Evolutionary conservation across 1,284 basidiomycete genomes (phyloP).

Genomic region (Ganoderma lingzhi): DNA sequence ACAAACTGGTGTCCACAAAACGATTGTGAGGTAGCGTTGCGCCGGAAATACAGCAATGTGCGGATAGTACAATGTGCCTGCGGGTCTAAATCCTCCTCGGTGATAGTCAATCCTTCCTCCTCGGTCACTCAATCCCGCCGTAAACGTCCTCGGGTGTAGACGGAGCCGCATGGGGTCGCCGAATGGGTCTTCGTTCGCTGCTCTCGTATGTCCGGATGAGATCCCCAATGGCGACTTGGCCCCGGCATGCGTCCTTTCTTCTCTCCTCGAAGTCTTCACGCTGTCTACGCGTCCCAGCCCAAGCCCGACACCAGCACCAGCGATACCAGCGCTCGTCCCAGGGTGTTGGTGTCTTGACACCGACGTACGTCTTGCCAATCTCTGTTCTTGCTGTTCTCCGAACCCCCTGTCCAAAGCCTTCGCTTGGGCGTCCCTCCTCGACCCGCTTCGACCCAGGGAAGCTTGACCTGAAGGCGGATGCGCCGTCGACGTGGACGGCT

Average conservation of each 20-base stretch:
- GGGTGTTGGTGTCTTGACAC: constrained; percentile 7
- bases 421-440: constrained; percentile 3
- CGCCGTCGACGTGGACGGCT: background rate
- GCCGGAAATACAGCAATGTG: constrained; percentile 25
- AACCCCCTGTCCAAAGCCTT: constrained; percentile 6
- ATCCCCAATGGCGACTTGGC: constrained; percentile 9
- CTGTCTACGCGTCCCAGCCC: constrained; percentile 23
- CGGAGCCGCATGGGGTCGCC: constrained; percentile 18
- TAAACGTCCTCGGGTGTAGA: constrained; percentile 27
- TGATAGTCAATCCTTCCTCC: background rate
- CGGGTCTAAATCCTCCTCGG: background rate
- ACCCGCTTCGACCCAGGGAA: constrained; percentile 5
- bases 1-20: constrained; percentile 2
- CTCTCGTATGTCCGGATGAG: background rate
- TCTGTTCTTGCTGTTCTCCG: constrained; percentile 3
- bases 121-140: constrained; percentile 20
- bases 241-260: background rate
- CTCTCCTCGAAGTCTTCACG: constrained; percentile 6
- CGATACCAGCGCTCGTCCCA: background rate
- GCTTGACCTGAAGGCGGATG: background rate
- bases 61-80: constrained; percentile 27
- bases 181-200: constrained; percentile 21
- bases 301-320: constrained; percentile 19
- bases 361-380: constrained; percentile 3
- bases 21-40: constrained; percentile 25